Evolutionary conservation across 768 basidiomycete species (phyloP).

Genomic region (Leccinum rimulosum): DNA sequence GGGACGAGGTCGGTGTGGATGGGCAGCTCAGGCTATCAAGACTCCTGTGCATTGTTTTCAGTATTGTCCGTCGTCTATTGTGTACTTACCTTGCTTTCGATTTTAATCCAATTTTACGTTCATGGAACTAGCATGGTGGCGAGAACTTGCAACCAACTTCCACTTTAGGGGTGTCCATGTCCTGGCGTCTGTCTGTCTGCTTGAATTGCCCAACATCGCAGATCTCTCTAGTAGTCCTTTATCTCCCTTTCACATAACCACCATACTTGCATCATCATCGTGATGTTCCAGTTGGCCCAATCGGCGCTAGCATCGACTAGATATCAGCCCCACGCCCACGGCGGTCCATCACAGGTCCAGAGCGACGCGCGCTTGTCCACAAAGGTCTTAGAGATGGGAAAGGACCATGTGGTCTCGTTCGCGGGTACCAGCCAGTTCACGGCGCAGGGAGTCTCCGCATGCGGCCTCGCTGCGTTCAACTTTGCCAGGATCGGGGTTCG

Average conservation of each 20-base stretch:
- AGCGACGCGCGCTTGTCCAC: not conserved
- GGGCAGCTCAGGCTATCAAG: slow-evolving; percentile 27
- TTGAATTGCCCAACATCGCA: not conserved
- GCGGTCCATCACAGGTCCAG: not conserved
- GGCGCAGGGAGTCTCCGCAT: slow-evolving; percentile 47
- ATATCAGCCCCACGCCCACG: not conserved
- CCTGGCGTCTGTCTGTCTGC: not conserved
- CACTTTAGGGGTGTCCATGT: too few species aligned
- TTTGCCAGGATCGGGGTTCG: slow-evolving; percentile 52
- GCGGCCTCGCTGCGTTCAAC: slow-evolving; percentile 67
- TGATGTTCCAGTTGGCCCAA: slow-evolving; percentile 4
- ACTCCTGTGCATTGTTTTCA: slow-evolving; percentile 9
- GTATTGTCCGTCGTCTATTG: not conserved
- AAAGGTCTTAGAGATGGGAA: slow-evolving; percentile 25
- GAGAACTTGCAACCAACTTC: too few species aligned
- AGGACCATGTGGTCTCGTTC: slow-evolving; percentile 43
- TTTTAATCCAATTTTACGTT: not conserved
- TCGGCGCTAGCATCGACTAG: not conserved
- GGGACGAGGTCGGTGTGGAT: slow-evolving; percentile 37
- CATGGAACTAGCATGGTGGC: too few species aligned
- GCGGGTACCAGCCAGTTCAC: slow-evolving; percentile 57
- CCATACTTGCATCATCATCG: not conserved
- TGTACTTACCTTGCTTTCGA: not conserved
- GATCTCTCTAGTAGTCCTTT: not conserved
- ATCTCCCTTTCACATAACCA: not conserved